Evolutionary conservation across 352 stramenopile genomes (phyloP), one percentile per base, ranked within the genome.

Genomic region (Phytophthora hibernalis): DNA sequence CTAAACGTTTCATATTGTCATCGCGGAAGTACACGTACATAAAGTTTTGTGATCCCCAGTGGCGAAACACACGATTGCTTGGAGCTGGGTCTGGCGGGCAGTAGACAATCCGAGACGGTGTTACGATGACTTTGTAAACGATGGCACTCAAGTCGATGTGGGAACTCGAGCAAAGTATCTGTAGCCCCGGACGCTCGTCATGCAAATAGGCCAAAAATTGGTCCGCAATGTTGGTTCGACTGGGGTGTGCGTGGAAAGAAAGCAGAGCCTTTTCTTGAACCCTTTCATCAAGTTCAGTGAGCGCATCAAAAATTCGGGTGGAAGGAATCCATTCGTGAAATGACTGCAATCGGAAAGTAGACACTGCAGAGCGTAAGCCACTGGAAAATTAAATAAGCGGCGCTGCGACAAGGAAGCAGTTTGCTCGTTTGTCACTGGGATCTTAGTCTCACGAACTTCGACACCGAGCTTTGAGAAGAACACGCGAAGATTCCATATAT

Each of bases 1-100:
- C 82, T 31, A 92, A 65, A 11, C 82, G 77, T 49, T 92, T 82
- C 56, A 82, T 85, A 37, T 89, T 91, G 60, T 94, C 86, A 59
- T 94, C 86, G 9, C 86, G 84, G 33, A 94, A 94, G 56, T 94
- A 90, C 30, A 92, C 82, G 40, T 91, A 90, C 70, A 94, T 82
- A 44, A 94, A 94, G n/a, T 94, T 83, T 12, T 85, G 61, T 0
- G 86, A 70, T 2, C 78, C 81, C 64, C 86, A 92, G 26, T 87
- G 70, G 0, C 86, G 83, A 48, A 91, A 92, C 5, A 94, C 80
- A 0, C 84, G 86, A 68, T 94, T 94, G 7, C 54, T 61, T 24
- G 84, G 77, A 1, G 84, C 80, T 42, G 73, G 38, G 31, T 82
- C 69, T 0, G 86, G 82, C 22, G 72, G 69, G 33, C 79, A 80